These are phyloP conservation scores for Claviceps capensis DNA, from an alignment of 2,329 filamentous ascomycete species.

Conservation along the genomic window DNA sequence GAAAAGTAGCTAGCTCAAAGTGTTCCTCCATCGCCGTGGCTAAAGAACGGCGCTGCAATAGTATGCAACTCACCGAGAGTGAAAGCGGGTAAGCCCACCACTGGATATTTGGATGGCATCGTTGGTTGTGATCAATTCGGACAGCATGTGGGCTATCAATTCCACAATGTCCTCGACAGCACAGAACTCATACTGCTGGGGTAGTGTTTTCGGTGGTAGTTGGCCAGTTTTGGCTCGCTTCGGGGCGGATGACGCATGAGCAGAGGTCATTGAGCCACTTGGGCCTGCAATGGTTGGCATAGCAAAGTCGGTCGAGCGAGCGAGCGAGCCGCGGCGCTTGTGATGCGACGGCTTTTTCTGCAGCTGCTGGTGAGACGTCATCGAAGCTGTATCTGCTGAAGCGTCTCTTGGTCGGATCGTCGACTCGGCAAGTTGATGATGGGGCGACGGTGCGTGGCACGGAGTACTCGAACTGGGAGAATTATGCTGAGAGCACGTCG, in stretches of 20 bases:
- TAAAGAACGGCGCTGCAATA: neutral
- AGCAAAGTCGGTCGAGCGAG: neutral
- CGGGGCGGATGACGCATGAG: constrained; percentile 11
- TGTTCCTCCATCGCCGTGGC: too few species aligned
- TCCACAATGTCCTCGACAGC: constrained; percentile 76
- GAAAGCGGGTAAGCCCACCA: constrained; percentile 82
- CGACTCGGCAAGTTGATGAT: neutral
- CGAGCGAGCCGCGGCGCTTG: constrained; percentile 19
- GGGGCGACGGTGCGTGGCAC: constrained; percentile 7
- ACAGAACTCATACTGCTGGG: constrained; percentile 68
- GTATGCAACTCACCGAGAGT: constrained; percentile 55
- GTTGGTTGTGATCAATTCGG: constrained; percentile 87
- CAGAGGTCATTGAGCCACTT: neutral
- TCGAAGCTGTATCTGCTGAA: neutral
- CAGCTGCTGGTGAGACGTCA: neutral
- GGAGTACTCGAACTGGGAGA: constrained; percentile 8
- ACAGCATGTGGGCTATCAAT: constrained; percentile 86
- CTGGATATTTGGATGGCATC: constrained; percentile 65
- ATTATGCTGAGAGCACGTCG: constrained; percentile 9
- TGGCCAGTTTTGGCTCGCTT: constrained; percentile 42
- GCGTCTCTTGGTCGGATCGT: neutral
- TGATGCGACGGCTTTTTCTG: constrained; percentile 15
- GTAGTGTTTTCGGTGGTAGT: constrained; percentile 44
- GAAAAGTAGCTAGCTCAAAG: too few species aligned
- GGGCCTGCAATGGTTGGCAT: neutral